phyloP scores from a whole-genome alignment of 2,329 filamentous ascomycete genomes.

The Fusarium sp. region DNA sequence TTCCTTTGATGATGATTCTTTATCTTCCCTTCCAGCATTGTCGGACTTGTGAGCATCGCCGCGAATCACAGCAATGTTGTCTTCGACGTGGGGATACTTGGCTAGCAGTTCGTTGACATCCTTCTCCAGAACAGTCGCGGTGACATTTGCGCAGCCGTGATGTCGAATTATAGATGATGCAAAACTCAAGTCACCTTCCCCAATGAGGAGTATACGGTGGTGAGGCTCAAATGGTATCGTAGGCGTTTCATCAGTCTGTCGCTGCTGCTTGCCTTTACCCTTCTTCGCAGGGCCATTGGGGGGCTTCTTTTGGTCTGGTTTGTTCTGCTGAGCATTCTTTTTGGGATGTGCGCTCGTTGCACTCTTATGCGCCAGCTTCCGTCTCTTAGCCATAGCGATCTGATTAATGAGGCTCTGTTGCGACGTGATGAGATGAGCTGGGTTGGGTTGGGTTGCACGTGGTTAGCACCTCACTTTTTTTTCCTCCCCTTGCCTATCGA shows the following conservation, averaged over 20 bases:
- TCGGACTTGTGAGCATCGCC: constrained; percentile 36
- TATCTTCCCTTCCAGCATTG: constrained; percentile 18
- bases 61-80: constrained; percentile 66
- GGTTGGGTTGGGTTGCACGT: constrained; percentile 4
- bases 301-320: constrained; percentile 36
- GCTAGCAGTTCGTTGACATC: constrained; percentile 66
- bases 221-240: constrained; percentile 75
- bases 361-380: constrained; percentile 54
- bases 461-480: constrained; percentile 14
- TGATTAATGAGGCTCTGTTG: constrained; percentile 9
- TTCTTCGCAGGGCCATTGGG: constrained; percentile 39
- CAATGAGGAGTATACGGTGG: constrained; percentile 79
- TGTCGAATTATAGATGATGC: constrained; percentile 73
- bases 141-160: constrained; percentile 74
- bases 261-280: constrained; percentile 45
- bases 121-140: constrained; percentile 76
- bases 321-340: constrained; percentile 38
- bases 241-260: constrained; percentile 51
- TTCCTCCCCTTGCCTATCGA: background rate
- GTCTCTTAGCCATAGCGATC: constrained; percentile 56
- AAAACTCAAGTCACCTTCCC: constrained; percentile 86
- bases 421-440: constrained; percentile 22
- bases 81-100: constrained; percentile 80
- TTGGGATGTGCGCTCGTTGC: constrained; percentile 36
- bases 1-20: constrained; percentile 2